Conservation (phyloP, 2,329 filamentous ascomycete genomes). For the Aspergillus carbonarius region DNA sequence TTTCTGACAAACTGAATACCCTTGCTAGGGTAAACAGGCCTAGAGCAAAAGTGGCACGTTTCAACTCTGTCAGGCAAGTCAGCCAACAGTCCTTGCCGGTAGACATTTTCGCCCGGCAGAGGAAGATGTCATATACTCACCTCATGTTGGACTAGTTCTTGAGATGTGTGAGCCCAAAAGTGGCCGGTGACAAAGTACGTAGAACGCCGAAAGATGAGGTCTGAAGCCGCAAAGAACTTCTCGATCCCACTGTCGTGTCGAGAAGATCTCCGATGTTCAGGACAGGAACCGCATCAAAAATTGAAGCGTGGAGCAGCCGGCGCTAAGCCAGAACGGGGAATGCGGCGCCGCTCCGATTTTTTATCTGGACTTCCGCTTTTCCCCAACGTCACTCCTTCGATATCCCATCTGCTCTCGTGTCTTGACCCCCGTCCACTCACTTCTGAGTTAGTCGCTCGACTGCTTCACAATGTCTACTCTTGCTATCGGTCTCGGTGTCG, state of each 20-base stretch:
- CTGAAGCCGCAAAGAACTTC: background rate
- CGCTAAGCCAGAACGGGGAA: constrained; percentile 36
- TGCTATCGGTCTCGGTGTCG: constrained; percentile 47
- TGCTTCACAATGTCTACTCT: constrained; percentile 43
- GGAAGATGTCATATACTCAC: constrained; percentile 8
- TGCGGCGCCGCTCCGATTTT: constrained; percentile 37
- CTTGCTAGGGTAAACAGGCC: constrained; percentile 63
- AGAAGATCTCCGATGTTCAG: constrained; percentile 17
- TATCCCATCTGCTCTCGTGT: constrained; percentile 11
- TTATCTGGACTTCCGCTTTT: constrained; percentile 30
- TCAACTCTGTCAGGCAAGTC: constrained; percentile 43
- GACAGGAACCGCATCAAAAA: constrained; percentile 21
- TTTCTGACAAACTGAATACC: constrained; percentile 65
- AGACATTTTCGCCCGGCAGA: background rate
- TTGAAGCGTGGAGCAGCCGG: constrained; percentile 27
- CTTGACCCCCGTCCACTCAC: constrained; percentile 6
- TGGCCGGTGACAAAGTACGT: background rate
- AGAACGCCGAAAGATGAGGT: background rate
- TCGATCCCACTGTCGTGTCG: constrained; percentile 6
- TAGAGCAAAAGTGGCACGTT: constrained; percentile 69
- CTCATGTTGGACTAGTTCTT: constrained; percentile 20
- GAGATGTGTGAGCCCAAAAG: background rate
- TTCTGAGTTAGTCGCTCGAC: background rate
- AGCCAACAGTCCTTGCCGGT: background rate
- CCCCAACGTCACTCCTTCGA: constrained; percentile 18